Conservation (phyloP, 352 stramenopile genomes). For the Globisporangium cederbergense region DNA sequence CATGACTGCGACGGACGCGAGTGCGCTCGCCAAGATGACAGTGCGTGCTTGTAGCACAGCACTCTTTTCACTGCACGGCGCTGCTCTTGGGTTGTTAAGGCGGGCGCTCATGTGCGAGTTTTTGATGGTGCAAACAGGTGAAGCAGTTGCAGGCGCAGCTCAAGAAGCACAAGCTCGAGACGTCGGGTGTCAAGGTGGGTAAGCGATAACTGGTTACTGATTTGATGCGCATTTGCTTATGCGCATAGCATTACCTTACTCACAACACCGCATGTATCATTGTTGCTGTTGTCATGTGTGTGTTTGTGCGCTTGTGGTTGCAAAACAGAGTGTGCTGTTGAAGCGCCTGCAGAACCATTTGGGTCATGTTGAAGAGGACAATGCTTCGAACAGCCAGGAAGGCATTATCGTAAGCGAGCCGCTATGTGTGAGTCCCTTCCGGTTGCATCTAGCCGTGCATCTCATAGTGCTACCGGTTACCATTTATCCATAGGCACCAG, state of each 20-base stretch:
- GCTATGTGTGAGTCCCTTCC: not conserved
- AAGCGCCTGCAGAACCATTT: constrained; percentile 34
- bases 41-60: not conserved
- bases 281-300: not conserved
- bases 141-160: constrained; percentile 53
- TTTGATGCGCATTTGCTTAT: not conserved
- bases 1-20: not conserved
- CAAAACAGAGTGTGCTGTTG: constrained; percentile 30
- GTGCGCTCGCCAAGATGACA: constrained; percentile 1
- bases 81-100: not conserved
- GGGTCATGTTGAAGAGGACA: not conserved
- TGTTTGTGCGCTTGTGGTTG: not conserved
- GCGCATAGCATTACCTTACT: no score
- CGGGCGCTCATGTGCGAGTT: not conserved
- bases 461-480: not conserved
- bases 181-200: constrained; percentile 40
- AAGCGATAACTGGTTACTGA: not conserved
- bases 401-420: not conserved
- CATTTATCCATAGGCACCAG: not conserved
- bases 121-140: constrained; percentile 23
- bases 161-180: constrained; percentile 36
- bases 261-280: no score
- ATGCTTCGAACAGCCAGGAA: not conserved
- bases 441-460: not conserved
- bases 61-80: not conserved